Evolutionary conservation across 2,329 filamentous ascomycete species (phyloP), one percentile per base, ranked within the genome.

Genomic region (Capronia epimyces): DNA sequence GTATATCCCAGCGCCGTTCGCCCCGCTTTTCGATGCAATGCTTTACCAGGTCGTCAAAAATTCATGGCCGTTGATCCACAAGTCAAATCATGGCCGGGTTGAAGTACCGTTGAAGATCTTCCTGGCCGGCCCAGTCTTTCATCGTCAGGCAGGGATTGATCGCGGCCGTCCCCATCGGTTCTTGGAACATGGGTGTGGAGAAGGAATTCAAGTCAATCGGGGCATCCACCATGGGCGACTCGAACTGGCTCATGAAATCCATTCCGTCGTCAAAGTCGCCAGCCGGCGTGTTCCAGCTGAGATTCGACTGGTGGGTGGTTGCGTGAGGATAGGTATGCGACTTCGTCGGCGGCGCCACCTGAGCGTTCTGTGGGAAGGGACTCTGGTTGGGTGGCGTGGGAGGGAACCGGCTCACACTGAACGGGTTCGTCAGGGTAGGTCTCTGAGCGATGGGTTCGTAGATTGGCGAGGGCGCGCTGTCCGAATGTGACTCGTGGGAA

Each of bases 401-500:
- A 41, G 24, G 70, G 64, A 53, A 69, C 40, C 48, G 66, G 59
- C 40, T 66, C 46, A 54, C 24, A 12, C 41, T 37, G 42, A 58
- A 60, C 2, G 55, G 53, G 22, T 52, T 56, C 16, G 44, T 41
- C 45, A 61, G 58, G 21, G 45, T 46, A 8, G 56, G 56, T 34
- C 53, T 42, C 15, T 56, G 54, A 6, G 49, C 54, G 15, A 55
- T 49, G 12, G 53, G 53, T 13, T 60, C 59, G 25, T 64, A 57
- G 25, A 66, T 55, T 21, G 71, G 70, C 3, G 70, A 73, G 45
- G 77, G 74, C 39, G 74, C 74, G 29, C 75, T 75, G 22, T 81
- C 78, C 4, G 79, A 81, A 43, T 78, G 75, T 34, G 75, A 78
- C 59, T 80, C 79, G 49, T 77, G 70, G 1, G 79, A 82, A 40